These are phyloP conservation scores for Comarum palustre DNA, from an alignment of 306 rosid genomes.

Conservation along the genomic window DNA sequence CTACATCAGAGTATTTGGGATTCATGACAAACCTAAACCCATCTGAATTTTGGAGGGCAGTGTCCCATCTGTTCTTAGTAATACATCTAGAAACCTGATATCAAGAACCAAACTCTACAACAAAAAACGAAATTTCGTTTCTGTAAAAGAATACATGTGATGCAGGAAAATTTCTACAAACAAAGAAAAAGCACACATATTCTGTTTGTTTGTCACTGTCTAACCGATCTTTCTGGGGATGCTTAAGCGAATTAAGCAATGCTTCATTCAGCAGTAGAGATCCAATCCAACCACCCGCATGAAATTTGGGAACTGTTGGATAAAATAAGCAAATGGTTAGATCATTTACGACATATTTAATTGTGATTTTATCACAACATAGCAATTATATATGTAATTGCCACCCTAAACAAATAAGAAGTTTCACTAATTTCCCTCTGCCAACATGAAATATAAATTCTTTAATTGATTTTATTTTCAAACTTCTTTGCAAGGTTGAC, in stretches of 20 bases:
- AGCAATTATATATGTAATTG: not conserved
- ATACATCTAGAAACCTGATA: slow-evolving; percentile 14
- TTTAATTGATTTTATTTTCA: not conserved
- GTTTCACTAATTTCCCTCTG: not conserved
- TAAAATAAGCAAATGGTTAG: slow-evolving; percentile 14
- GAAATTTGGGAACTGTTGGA: slow-evolving; percentile 39
- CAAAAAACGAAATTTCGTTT: slow-evolving; percentile 37
- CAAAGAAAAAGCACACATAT: slow-evolving; percentile 27
- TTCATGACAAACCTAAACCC: slow-evolving; percentile 21
- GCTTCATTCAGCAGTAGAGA: slow-evolving; percentile 29
- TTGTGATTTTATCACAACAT: not conserved
- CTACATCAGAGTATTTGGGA: slow-evolving; percentile 1
- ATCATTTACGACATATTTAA: not conserved
- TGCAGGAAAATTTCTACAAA: slow-evolving; percentile 30
- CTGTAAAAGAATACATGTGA: slow-evolving; percentile 35
- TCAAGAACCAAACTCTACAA: slow-evolving; percentile 41
- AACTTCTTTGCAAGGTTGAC: not conserved
- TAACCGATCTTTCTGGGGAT: not conserved
- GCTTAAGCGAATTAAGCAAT: slow-evolving; percentile 25
- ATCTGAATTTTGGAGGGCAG: slow-evolving; percentile 2
- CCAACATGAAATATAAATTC: not conserved
- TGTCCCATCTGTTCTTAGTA: not conserved
- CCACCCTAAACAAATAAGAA: not conserved
- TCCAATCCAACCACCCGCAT: slow-evolving; percentile 23
- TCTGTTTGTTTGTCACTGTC: slow-evolving; percentile 31